A percentile compares a stretch with the other conserved stretches of the same genome.
Evolutionary conservation across 306 rosid genomes (phyloP).

Genomic region (Cicer chorassanicum): DNA sequence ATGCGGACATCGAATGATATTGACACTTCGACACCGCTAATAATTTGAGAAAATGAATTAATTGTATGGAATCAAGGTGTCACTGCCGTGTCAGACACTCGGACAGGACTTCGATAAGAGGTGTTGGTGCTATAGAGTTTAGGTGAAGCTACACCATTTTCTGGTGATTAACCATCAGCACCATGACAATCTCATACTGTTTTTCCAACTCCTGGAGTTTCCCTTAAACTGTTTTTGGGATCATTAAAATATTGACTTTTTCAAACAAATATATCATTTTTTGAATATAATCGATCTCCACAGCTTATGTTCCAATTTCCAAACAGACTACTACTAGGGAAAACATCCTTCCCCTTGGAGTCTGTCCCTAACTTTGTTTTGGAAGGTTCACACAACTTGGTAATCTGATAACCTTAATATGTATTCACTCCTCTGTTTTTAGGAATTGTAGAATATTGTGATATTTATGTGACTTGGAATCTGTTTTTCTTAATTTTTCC

Average conservation of each 20-base stretch:
- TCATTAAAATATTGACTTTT: neutral
- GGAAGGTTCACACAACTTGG: neutral
- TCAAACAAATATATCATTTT: neutral
- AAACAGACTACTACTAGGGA: neutral
- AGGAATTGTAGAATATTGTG: neutral
- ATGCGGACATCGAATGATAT: too few species aligned
- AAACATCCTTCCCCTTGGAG: neutral
- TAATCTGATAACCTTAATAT: neutral
- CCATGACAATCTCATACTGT: neutral
- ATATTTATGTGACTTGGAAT: neutral
- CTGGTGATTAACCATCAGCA: neutral
- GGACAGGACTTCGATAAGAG: too few species aligned
- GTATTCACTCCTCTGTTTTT: neutral
- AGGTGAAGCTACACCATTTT: neutral
- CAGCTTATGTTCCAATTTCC: constrained; percentile 19
- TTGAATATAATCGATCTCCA: neutral
- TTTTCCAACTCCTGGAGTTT: constrained; percentile 20
- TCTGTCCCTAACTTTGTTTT: neutral
- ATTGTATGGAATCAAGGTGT: too few species aligned
- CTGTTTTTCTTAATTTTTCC: neutral
- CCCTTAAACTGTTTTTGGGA: neutral
- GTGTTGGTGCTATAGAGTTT: neutral
- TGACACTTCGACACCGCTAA: too few species aligned
- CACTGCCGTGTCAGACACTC: too few species aligned
- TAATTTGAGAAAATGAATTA: too few species aligned